Percentiles rank a stretch among this genome's conserved stretches.
Conservation (phyloP, 495 filamentous ascomycete genomes). For the Aspergillus sparsus region DNA sequence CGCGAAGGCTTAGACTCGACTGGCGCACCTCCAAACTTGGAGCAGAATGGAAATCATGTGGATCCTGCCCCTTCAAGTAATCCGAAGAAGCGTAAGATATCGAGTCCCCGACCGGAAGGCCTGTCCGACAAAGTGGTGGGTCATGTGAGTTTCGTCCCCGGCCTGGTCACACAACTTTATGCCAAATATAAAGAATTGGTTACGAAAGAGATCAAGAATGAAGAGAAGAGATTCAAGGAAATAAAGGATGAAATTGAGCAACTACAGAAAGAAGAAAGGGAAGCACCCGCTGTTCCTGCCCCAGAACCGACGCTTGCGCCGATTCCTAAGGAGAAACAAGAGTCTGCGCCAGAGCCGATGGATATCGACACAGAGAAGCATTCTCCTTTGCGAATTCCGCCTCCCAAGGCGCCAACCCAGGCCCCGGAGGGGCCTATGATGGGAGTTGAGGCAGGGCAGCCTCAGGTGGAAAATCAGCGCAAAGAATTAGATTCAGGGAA, state of each 20-base stretch:
- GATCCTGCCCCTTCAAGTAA: slow-evolving; percentile 40
- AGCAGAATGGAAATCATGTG: slow-evolving; percentile 31
- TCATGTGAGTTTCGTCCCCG: slow-evolving; percentile 65
- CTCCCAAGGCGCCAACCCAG: slow-evolving; percentile 5
- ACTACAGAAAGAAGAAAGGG: slow-evolving; percentile 61
- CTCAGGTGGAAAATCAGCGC: slow-evolving; percentile 23
- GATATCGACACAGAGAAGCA: slow-evolving; percentile 37
- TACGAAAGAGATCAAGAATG: slow-evolving; percentile 67
- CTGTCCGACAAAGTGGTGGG: slow-evolving; percentile 64
- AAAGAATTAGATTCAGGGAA: slow-evolving; percentile 12
- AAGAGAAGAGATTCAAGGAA: slow-evolving; percentile 67
- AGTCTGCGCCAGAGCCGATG: slow-evolving; percentile 38
- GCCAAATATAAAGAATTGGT: slow-evolving; percentile 68
- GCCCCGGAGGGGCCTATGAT: slow-evolving; percentile 19
- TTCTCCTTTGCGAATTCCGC: slow-evolving; percentile 10
- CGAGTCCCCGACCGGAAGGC: slow-evolving; percentile 59
- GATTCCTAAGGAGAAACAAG: slow-evolving; percentile 27
- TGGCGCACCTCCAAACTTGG: slow-evolving; percentile 12
- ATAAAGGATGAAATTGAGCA: slow-evolving; percentile 67
- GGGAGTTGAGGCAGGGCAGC: slow-evolving; percentile 23
- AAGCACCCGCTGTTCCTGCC: slow-evolving; percentile 31
- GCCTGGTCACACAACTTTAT: slow-evolving; percentile 71
- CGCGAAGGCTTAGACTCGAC: slow-evolving; percentile 64
- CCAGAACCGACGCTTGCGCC: slow-evolving; percentile 14
- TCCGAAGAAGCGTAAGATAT: slow-evolving; percentile 73